These are phyloP conservation scores for Calocybe gambosa DNA, from an alignment of 1,284 basidiomycete genomes.

Conservation along the genomic window DNA sequence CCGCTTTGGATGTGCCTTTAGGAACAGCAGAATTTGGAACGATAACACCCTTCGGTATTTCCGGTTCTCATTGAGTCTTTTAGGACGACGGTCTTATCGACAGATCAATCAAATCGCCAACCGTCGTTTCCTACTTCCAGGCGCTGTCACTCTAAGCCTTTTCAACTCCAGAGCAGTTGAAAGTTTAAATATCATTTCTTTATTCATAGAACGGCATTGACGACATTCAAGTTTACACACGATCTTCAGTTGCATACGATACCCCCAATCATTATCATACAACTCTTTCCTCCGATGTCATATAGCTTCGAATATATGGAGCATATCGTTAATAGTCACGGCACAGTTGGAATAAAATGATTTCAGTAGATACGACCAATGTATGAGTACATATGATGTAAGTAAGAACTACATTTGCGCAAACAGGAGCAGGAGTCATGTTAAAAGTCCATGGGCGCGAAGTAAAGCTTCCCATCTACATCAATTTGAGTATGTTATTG, in stretches of 20 bases:
- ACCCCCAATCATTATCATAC: conserved; percentile 15
- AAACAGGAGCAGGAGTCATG: conserved; percentile 19
- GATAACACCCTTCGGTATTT: conserved; percentile 13
- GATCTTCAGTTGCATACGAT: conserved; percentile 15
- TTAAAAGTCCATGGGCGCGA: conserved; percentile 52
- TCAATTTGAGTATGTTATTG: conserved; percentile 1
- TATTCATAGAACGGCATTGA: conserved; percentile 7
- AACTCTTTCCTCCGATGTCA: conserved; percentile 4
- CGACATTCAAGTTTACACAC: conserved; percentile 16
- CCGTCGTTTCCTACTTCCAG: conserved; percentile 13
- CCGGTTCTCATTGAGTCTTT: conserved; percentile 9
- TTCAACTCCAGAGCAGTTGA: conserved; percentile 20
- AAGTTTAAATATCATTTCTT: conserved; percentile 16
- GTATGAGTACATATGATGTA: conserved; percentile 13
- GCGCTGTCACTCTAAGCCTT: conserved; percentile 15
- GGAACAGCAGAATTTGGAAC: conserved; percentile 14
- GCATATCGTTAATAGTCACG: background rate
- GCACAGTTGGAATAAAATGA: conserved; percentile 1
- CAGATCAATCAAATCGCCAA: conserved; percentile 8
- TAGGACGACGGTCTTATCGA: conserved; percentile 4
- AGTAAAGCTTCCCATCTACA: conserved; percentile 62
- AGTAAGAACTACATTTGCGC: background rate
- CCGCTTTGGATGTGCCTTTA: conserved; percentile 7
- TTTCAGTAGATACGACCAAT: conserved; percentile 18
- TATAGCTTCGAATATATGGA: background rate